Percentiles rank a stretch among this genome's conserved stretches.
These are phyloP conservation scores for Claviceps maximensis DNA, from an alignment of 2,329 filamentous ascomycete genomes.

Conservation along the genomic window DNA sequence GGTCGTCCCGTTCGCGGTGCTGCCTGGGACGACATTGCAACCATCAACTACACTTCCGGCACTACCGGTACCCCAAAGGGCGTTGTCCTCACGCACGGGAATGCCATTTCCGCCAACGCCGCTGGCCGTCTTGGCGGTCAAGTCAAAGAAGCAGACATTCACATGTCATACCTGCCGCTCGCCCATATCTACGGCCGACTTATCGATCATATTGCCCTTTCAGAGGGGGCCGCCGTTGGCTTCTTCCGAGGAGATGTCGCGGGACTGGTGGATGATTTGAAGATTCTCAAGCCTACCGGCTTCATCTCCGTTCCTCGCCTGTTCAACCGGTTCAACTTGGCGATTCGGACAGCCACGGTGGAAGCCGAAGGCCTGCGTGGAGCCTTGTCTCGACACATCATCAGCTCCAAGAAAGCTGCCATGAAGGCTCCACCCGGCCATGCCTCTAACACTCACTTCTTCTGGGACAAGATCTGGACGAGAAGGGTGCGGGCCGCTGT, in stretches of 20 bases:
- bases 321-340: slow-evolving; percentile 79
- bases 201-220: slow-evolving; percentile 61
- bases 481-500: slow-evolving; percentile 75
- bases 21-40: slow-evolving; percentile 61
- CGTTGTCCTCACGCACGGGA: slow-evolving; percentile 69
- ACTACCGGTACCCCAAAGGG: slow-evolving; percentile 76
- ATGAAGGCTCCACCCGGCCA: slow-evolving; percentile 59
- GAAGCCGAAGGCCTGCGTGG: slow-evolving; percentile 71
- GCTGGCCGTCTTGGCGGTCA: slow-evolving; percentile 43
- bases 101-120: slow-evolving; percentile 61
- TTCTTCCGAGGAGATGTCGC: slow-evolving; percentile 90
- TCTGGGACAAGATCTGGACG: slow-evolving; percentile 82
- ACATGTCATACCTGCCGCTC: slow-evolving; percentile 80
- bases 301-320: slow-evolving; percentile 85
- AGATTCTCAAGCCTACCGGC: slow-evolving; percentile 66
- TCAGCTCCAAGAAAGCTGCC: slow-evolving; percentile 66
- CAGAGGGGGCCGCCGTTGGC: slow-evolving; percentile 62
- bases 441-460: slow-evolving; percentile 63
- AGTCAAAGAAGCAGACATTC: slow-evolving; percentile 41
- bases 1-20: slow-evolving; percentile 61
- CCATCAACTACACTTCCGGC: slow-evolving; percentile 84
- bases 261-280: slow-evolving; percentile 80
- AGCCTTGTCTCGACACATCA: slow-evolving; percentile 63
- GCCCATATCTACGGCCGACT: slow-evolving; percentile 91
- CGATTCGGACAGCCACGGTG: slow-evolving; percentile 66